Conservation (phyloP, 352 stramenopile species). For the Peronospora belbahrii region DNA sequence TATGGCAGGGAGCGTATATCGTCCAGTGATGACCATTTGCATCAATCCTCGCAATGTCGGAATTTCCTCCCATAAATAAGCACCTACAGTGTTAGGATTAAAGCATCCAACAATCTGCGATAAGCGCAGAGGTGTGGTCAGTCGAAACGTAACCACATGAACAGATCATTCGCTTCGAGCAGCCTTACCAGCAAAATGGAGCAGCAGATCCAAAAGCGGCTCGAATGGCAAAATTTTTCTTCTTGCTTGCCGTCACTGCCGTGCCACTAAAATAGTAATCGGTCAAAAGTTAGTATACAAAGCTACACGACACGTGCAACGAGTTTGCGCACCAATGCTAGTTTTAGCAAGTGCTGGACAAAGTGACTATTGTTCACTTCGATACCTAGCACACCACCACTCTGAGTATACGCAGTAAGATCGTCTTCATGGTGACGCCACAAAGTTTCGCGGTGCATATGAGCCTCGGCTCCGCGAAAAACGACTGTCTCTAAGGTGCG, state of each 20-base stretch:
- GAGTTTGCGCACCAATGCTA: slow-evolving; percentile 40
- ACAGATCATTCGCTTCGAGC: no score
- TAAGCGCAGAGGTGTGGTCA: background rate
- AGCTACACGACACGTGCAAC: background rate
- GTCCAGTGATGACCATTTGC: slow-evolving; percentile 81
- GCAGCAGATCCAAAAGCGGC: slow-evolving; percentile 78
- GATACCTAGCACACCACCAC: slow-evolving; percentile 64
- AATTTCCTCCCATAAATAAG: slow-evolving; percentile 66
- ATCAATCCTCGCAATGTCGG: slow-evolving; percentile 73
- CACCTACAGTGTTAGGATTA: slow-evolving; percentile 68
- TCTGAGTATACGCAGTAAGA: slow-evolving; percentile 40
- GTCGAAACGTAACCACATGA: background rate
- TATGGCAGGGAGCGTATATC: slow-evolving; percentile 64
- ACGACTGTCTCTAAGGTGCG: slow-evolving; percentile 69
- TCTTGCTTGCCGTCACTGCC: slow-evolving; percentile 45
- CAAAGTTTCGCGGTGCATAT: slow-evolving; percentile 64
- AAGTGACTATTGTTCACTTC: slow-evolving; percentile 52
- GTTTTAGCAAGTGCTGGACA: slow-evolving; percentile 47
- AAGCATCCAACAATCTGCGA: slow-evolving; percentile 49
- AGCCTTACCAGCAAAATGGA: slow-evolving; percentile 68
- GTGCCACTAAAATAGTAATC: slow-evolving; percentile 32
- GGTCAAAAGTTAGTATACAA: slow-evolving; percentile 1
- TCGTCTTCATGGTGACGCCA: slow-evolving; percentile 53
- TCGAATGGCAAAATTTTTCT: slow-evolving; percentile 71
- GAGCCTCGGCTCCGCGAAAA: slow-evolving; percentile 68